A percentile compares a stretch with the other conserved stretches of the same genome.
These are phyloP conservation scores for Pascua guehoae DNA, from an alignment of 1,284 basidiomycete species.

Conservation along the genomic window DNA sequence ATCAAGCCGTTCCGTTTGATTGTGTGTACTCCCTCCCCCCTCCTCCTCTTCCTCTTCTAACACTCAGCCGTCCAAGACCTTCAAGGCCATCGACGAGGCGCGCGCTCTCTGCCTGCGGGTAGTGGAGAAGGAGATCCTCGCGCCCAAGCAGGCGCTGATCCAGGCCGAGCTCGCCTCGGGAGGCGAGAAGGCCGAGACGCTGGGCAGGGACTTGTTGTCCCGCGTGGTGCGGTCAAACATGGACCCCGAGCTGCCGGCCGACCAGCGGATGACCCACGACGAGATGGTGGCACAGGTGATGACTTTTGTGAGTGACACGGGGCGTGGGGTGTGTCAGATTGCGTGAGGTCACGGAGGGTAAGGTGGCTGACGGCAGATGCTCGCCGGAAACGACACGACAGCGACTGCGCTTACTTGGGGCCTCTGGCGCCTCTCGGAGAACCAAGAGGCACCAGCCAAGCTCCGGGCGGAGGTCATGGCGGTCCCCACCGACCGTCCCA, in stretches of 20 bases:
- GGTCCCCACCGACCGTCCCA: conserved; percentile 40
- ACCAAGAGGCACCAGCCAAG: conserved; percentile 56
- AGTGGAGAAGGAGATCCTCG: background rate
- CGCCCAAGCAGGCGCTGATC: background rate
- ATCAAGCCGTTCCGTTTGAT: conserved; percentile 54
- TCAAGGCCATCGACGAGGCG: background rate
- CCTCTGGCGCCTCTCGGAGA: conserved; percentile 61
- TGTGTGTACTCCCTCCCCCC: background rate
- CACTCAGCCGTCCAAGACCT: background rate
- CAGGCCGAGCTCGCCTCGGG: background rate
- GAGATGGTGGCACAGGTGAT: conserved; percentile 72
- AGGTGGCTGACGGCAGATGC: conserved; percentile 31
- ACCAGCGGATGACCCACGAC: conserved; percentile 60
- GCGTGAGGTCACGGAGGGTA: too few species aligned
- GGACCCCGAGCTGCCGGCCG: conserved; percentile 54
- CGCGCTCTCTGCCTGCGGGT: background rate
- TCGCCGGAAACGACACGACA: conserved; percentile 70
- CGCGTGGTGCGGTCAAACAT: conserved; percentile 57
- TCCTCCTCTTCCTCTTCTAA: background rate
- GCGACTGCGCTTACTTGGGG: conserved; percentile 68
- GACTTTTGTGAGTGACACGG: conserved; percentile 61
- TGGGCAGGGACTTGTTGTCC: conserved; percentile 34
- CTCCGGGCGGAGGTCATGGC: conserved; percentile 58
- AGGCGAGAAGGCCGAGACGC: conserved; percentile 49
- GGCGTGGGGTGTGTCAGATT: too few species aligned